Percentiles rank a stretch among this genome's conserved stretches.
Evolutionary conservation across 441 rosid species (phyloP).

Genomic region (Erysimum pusillum): DNA sequence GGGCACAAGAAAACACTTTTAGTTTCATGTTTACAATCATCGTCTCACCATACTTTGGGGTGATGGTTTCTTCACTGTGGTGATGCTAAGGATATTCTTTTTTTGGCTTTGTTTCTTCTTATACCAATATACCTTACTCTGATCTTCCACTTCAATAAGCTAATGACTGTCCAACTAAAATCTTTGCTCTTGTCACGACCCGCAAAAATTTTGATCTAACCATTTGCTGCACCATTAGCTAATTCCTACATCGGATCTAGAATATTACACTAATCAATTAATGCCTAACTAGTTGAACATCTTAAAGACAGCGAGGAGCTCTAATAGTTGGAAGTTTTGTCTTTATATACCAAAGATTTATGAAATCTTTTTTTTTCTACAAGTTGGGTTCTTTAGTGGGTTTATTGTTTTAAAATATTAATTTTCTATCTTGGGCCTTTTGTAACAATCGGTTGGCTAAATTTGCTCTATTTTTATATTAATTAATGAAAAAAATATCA

Average conservation of each 20-base stretch:
- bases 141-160: background rate
- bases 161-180: background rate
- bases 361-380: background rate
- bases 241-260: too few species aligned
- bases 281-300: background rate
- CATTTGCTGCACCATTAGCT: too few species aligned
- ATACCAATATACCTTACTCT: background rate
- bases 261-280: background rate
- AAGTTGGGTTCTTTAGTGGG: background rate
- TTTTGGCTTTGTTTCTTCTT: background rate
- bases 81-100: background rate
- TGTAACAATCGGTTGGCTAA: background rate
- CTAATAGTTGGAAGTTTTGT: background rate
- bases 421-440: slow-evolving; percentile 3
- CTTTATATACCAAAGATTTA: background rate
- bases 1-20: slow-evolving; percentile 21
- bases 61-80: too few species aligned
- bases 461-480: background rate
- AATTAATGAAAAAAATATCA: background rate
- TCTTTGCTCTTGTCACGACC: background rate
- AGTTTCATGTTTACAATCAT: slow-evolving; percentile 22
- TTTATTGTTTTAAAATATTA: background rate
- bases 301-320: background rate
- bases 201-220: background rate
- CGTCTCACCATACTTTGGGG: background rate